These are phyloP conservation scores for apple (Malus domestica) DNA, from an alignment of 306 rosid genomes.

Conservation along the genomic window DNA sequence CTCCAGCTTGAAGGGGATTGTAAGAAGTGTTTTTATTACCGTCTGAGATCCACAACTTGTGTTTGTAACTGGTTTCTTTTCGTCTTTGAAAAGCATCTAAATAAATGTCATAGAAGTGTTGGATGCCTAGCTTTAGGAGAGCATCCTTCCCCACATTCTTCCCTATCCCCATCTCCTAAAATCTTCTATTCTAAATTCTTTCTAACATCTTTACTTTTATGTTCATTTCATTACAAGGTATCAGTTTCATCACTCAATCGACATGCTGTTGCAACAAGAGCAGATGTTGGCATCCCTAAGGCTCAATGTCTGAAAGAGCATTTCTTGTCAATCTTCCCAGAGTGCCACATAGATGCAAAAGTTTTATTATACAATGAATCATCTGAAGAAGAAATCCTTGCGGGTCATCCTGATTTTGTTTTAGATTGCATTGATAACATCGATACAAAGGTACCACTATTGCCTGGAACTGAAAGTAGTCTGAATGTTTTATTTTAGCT, in stretches of 20 bases:
- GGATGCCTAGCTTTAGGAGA: not conserved
- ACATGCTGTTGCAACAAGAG: constrained; percentile 97
- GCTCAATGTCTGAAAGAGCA: constrained; percentile 93
- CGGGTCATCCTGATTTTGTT: constrained; percentile 86
- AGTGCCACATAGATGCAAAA: constrained; percentile 80
- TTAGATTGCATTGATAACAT: constrained; percentile 92
- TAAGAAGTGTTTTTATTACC: not conserved
- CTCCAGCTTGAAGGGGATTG: not conserved
- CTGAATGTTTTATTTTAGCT: not conserved
- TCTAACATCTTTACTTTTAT: constrained; percentile 26
- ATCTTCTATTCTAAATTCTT: not conserved
- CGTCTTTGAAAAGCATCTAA: not conserved
- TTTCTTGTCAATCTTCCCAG: constrained; percentile 80
- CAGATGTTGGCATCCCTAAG: constrained; percentile 93
- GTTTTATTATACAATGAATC: constrained; percentile 78
- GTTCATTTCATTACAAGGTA: constrained; percentile 65
- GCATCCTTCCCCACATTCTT: not conserved
- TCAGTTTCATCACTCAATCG: constrained; percentile 97
- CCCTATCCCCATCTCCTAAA: not conserved
- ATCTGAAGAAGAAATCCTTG: constrained; percentile 88
- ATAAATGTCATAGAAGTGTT: not conserved
- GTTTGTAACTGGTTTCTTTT: not conserved
- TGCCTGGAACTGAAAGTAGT: not conserved
- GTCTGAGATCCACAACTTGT: not conserved
- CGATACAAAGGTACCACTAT: constrained; percentile 74